These are phyloP conservation scores for Diplodia corticola DNA, from an alignment of 2,329 filamentous ascomycete species.

Conservation along the genomic window DNA sequence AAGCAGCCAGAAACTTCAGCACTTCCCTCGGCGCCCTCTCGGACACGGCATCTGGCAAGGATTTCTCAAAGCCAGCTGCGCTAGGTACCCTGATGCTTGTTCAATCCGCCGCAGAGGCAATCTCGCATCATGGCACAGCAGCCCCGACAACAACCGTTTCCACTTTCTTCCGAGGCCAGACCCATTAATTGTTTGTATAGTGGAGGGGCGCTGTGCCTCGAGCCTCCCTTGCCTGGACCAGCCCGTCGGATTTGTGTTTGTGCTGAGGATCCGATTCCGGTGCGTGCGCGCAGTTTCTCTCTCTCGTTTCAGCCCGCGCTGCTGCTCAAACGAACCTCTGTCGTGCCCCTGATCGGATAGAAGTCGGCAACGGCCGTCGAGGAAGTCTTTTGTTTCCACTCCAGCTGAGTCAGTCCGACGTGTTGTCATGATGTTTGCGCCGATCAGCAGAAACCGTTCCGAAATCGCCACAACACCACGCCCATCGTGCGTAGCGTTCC, in stretches of 20 bases:
- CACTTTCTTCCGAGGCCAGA: neutral
- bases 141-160: constrained; percentile 5
- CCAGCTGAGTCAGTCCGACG: constrained; percentile 10
- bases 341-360: neutral
- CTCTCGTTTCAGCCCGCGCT: constrained; percentile 5
- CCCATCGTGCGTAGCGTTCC: neutral
- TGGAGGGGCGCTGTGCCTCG: neutral
- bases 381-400: neutral
- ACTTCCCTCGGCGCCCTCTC: neutral
- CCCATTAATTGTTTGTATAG: neutral
- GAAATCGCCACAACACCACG: neutral
- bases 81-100: neutral
- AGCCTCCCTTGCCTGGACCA: neutral
- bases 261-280: neutral
- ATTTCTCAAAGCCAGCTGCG: neutral
- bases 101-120: constrained; percentile 6
- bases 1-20: neutral
- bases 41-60: neutral
- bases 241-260: neutral
- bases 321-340: neutral
- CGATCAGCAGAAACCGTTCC: neutral
- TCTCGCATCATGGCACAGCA: constrained; percentile 1
- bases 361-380: neutral
- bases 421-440: neutral
- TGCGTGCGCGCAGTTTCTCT: neutral